Conservation (phyloP, 768 basidiomycete genomes). For the Leucosporidium scottii region DNA sequence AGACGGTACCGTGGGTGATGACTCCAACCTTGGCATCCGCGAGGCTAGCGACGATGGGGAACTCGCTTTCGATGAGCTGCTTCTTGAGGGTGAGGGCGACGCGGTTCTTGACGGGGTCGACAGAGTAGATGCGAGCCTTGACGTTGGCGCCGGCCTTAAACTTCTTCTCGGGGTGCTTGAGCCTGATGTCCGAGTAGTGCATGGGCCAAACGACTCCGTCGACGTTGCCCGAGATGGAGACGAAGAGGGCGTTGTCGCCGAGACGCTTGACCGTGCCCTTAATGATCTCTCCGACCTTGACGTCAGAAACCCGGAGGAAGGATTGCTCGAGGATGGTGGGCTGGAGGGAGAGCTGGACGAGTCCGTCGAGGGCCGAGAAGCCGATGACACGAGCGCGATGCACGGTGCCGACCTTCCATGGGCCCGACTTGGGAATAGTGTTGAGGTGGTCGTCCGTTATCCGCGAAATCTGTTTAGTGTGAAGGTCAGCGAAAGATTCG, state of each 20-base stretch:
- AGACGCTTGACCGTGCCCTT: constrained; percentile 77
- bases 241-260: constrained; percentile 70
- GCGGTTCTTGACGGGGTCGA: constrained; percentile 72
- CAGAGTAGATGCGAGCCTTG: constrained; percentile 79
- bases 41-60: constrained; percentile 60
- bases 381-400: constrained; percentile 85
- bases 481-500: not conserved
- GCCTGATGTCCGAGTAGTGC: constrained; percentile 88
- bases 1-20: constrained; percentile 73
- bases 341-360: constrained; percentile 80
- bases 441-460: constrained; percentile 84
- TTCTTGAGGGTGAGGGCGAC: constrained; percentile 86
- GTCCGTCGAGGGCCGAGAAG: constrained; percentile 73
- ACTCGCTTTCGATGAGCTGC: constrained; percentile 69
- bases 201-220: constrained; percentile 90
- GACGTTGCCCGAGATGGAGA: constrained; percentile 75
- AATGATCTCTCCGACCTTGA: constrained; percentile 75
- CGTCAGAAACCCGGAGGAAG: constrained; percentile 73
- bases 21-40: constrained; percentile 64
- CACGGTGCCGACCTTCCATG: constrained; percentile 69
- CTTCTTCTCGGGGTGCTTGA: constrained; percentile 79
- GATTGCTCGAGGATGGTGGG: constrained; percentile 73
- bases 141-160: constrained; percentile 76
- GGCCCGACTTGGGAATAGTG: constrained; percentile 52
- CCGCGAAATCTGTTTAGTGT: constrained; percentile 70